These are phyloP conservation scores for Colletotrichum noveboracense DNA, from an alignment of 2,329 filamentous ascomycete genomes.

Conservation along the genomic window DNA sequence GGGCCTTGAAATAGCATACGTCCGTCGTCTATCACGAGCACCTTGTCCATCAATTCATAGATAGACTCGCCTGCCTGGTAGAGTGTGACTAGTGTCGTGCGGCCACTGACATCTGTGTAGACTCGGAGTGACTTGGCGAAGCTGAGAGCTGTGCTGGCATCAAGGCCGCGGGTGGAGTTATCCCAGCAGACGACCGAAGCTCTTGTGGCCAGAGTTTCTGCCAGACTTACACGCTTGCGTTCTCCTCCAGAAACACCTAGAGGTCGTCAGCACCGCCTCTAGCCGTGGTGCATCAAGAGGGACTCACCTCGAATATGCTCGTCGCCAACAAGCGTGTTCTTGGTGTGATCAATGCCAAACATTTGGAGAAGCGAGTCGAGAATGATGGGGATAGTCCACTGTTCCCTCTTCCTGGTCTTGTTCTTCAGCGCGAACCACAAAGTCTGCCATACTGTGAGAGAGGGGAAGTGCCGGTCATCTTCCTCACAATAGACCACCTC, in stretches of 20 bases:
- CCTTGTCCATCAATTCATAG: conserved; percentile 73
- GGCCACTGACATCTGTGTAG: conserved; percentile 78
- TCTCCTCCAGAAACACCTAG: conserved; percentile 74
- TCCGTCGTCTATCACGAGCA: conserved; percentile 77
- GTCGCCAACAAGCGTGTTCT: conserved; percentile 77
- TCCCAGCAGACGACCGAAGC: conserved; percentile 80
- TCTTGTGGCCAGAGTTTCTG: conserved; percentile 77
- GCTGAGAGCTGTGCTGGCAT: conserved; percentile 79
- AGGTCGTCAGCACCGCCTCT: background rate
- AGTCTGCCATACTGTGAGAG: conserved; percentile 79
- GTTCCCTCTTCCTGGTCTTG: conserved; percentile 73
- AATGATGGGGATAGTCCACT: conserved; percentile 69
- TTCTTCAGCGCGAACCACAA: conserved; percentile 76
- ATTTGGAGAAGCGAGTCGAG: conserved; percentile 75
- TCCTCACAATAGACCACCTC: conserved; percentile 83
- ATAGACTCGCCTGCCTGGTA: conserved; percentile 51
- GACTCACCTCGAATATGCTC: conserved; percentile 65
- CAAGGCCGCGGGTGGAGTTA: conserved; percentile 80
- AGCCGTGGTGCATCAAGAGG: no score
- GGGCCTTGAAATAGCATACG: conserved; percentile 80
- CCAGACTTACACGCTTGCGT: conserved; percentile 80
- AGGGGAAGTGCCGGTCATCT: conserved; percentile 77
- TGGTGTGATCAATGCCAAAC: conserved; percentile 80
- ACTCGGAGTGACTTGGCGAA: conserved; percentile 73
- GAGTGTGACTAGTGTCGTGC: conserved; percentile 50